Percentiles rank a stretch among this genome's conserved stretches.
Conservation (phyloP, 257 asterid species). For the Gardenia jasminoides region DNA sequence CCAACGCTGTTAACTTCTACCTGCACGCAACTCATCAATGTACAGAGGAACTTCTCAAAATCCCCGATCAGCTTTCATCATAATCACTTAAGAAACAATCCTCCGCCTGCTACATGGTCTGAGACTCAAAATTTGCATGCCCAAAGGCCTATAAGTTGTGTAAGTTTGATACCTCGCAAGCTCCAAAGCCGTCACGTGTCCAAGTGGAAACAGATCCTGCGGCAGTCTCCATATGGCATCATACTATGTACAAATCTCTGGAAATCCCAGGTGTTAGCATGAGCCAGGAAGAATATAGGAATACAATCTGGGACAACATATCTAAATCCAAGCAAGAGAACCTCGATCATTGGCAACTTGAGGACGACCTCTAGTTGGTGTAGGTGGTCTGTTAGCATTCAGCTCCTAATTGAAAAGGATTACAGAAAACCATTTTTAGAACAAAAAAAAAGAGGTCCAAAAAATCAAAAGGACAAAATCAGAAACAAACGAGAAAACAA, state of each 20-base stretch:
- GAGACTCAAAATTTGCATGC: conserved; percentile 20
- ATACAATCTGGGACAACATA: conserved; percentile 37
- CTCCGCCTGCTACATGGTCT: conserved; percentile 8
- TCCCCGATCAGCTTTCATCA: conserved; percentile 29
- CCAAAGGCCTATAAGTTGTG: conserved; percentile 16
- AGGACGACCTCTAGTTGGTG: conserved; percentile 98
- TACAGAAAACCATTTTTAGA: conserved; percentile 9
- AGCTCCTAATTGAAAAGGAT: conserved; percentile 60
- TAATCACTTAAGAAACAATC: conserved; percentile 12
- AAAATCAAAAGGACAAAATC: neutral
- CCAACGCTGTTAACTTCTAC: conserved; percentile 29
- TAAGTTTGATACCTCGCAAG: conserved; percentile 18
- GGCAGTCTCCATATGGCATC: conserved; percentile 35
- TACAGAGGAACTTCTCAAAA: conserved; percentile 37
- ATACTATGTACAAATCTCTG: conserved; percentile 66
- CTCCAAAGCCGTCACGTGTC: conserved; percentile 24
- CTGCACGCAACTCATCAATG: conserved; percentile 38
- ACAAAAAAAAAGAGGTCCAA: neutral
- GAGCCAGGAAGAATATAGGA: conserved; percentile 40
- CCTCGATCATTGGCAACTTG: conserved; percentile 87
- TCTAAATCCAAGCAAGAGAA: conserved; percentile 94
- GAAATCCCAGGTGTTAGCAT: conserved; percentile 58
- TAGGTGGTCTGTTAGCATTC: conserved; percentile 94
- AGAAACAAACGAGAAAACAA: conserved; percentile 21
- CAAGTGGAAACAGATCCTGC: conserved; percentile 22